Base-by-base conservation (phyloP, 768 basidiomycete species). In the Agaricus blazei region DNA sequence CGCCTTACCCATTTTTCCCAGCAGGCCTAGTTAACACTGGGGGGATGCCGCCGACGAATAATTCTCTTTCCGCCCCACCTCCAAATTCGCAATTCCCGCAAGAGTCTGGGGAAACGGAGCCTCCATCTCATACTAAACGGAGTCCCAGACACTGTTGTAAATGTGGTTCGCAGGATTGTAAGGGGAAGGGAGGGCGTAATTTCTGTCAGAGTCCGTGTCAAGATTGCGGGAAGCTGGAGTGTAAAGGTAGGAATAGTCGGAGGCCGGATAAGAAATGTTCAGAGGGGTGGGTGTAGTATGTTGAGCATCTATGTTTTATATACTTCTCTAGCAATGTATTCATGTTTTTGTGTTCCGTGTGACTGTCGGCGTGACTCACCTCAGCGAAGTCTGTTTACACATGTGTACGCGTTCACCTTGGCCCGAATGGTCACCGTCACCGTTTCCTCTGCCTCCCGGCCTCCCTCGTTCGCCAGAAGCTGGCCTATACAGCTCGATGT, bases 201-300 rank as follows among this genome's bases (percentile, higher is more conserved):
- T 90, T 88, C 65, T 92, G 89, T 65, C 73, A 72, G 61, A 90
- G 84, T 65, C 72, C 81, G 41, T 91, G 89, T 60, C 86, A 88
- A 71, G 89, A 92, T 67, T 92, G 90, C 65, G 87, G 87, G n/a
- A 85, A 86, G 72, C 61, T 85, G 59, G 85, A 87, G 14, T 92
- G 89, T 63, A 83, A 78, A 62, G 89, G 89, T 26, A 74, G 89
- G 68, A 90, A 88, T 63, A 87, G 84, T 63, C 77, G 88, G 65
- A 72, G 87, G 46, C 89, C 90, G 5, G 88, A 90, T 63, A 85
- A 87, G 67, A 78, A 75, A 56, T 91, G 89, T 61, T 72, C 75
- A 3, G 86, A 90, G 56, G 76, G 75, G 12, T 78, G 76, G 76
- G 59, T 62, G 15, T 72, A 61, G 19, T 19, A 66, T 34, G 7